A percentile compares a stretch with the other conserved stretches of the same genome.
Evolutionary conservation across 441 rosid species (phyloP).

Genomic region (Croton setiger): DNA sequence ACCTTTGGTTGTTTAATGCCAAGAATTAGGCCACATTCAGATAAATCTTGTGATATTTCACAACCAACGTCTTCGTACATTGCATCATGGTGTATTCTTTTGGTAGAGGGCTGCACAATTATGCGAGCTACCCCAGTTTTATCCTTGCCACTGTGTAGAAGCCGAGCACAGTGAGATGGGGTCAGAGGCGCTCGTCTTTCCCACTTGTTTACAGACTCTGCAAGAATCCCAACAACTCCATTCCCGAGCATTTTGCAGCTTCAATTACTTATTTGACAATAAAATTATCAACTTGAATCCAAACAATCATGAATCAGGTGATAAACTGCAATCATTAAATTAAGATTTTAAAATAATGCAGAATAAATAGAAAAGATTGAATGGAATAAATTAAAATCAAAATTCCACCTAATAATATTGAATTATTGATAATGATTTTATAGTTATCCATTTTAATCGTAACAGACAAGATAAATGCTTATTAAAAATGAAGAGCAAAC

Average conservation of each 20-base stretch:
- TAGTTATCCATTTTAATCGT: not conserved
- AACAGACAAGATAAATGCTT: not conserved
- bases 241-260: constrained; percentile 59
- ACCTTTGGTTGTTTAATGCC: constrained; percentile 88
- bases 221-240: constrained; percentile 79
- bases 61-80: constrained; percentile 52
- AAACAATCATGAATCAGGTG: too few relatives aligned
- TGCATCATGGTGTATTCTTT: constrained; percentile 46
- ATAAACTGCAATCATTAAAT: too few relatives aligned
- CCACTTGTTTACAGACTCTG: constrained; percentile 84
- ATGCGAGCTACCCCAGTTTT: constrained; percentile 55
- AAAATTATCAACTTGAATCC: not conserved
- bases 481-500: not conserved
- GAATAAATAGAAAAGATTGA: not conserved
- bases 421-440: not conserved
- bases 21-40: constrained; percentile 48
- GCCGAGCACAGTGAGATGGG: constrained; percentile 86
- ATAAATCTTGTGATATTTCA: constrained; percentile 44
- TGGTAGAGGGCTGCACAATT: constrained; percentile 49
- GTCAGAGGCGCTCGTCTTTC: constrained; percentile 87
- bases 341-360: too few relatives aligned
- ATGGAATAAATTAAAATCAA: constrained; percentile 7
- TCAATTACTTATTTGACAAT: not conserved
- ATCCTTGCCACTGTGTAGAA: constrained; percentile 66
- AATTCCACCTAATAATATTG: not conserved